phyloP scores from a whole-genome alignment of 768 basidiomycete species.

The Cyclocybe cylindracea region DNA sequence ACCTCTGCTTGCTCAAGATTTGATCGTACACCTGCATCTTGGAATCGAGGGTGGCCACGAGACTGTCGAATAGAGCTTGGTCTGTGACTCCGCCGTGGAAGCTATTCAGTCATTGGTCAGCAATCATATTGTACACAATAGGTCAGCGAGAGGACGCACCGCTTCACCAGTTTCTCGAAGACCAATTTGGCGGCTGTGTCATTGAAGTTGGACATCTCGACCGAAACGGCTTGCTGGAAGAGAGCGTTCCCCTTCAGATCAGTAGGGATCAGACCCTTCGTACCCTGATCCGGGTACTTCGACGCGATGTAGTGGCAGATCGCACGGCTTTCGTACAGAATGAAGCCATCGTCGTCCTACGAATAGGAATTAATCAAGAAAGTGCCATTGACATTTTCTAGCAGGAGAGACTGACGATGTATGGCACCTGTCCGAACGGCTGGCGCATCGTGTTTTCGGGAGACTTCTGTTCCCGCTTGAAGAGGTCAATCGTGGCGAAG shows the following conservation, averaged over 20 bases:
- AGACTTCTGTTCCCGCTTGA: constrained; percentile 36
- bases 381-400: no score
- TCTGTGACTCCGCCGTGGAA: constrained; percentile 17
- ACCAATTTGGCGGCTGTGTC: constrained; percentile 32
- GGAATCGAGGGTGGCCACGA: constrained; percentile 27
- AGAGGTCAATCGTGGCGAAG: constrained; percentile 35
- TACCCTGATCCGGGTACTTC: constrained; percentile 52
- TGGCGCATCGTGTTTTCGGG: constrained; percentile 38
- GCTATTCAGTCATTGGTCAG: background rate
- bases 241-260: constrained; percentile 34
- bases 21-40: constrained; percentile 54
- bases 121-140: background rate
- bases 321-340: constrained; percentile 60
- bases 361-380: constrained; percentile 19
- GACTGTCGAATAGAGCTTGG: constrained; percentile 27
- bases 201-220: constrained; percentile 55
- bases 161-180: constrained; percentile 51
- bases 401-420: constrained; percentile 28
- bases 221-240: constrained; percentile 45
- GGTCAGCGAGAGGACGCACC: constrained; percentile 25
- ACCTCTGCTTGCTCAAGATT: constrained; percentile 54
- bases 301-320: constrained; percentile 56
- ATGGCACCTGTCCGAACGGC: constrained; percentile 55
- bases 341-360: constrained; percentile 57
- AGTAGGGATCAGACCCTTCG: constrained; percentile 44